These are phyloP conservation scores for Tilletia indica DNA, from an alignment of 1,284 basidiomycete species.

Conservation along the genomic window DNA sequence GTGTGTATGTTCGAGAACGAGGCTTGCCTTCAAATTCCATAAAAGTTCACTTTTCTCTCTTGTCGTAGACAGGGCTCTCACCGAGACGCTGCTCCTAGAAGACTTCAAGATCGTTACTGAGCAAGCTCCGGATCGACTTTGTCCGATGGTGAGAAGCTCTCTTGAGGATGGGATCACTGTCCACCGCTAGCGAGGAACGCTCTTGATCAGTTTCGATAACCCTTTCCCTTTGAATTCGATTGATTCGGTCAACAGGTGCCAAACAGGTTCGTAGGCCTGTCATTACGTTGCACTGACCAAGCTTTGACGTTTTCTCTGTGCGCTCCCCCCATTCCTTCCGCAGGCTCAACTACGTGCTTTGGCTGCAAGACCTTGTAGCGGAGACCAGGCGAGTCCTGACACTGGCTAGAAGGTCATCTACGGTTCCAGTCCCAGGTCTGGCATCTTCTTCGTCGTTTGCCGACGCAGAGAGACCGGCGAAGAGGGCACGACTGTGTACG, in stretches of 20 bases:
- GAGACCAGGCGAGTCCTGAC: background rate
- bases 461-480: background rate
- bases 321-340: background rate
- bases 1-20: background rate
- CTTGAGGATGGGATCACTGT: too few species aligned
- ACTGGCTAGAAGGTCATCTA: background rate
- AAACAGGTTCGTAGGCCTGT: background rate
- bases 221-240: too few species aligned
- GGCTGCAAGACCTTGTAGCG: constrained; percentile 24
- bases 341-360: constrained; percentile 25
- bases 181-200: too few species aligned
- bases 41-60: background rate
- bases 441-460: too few species aligned
- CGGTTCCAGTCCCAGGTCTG: too few species aligned
- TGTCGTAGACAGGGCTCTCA: constrained; percentile 21
- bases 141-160: constrained; percentile 31
- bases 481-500: background rate
- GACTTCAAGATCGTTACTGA: constrained; percentile 30
- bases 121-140: constrained; percentile 26
- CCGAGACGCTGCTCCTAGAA: constrained; percentile 24
- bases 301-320: background rate
- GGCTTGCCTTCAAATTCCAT: background rate
- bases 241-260: background rate
- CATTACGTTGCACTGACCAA: background rate
- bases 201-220: too few species aligned